A percentile compares a stretch with the other conserved stretches of the same genome.
Evolutionary conservation across 192 early-diverging fungal species (phyloP).

Genomic region (Umbelopsis sp.): DNA sequence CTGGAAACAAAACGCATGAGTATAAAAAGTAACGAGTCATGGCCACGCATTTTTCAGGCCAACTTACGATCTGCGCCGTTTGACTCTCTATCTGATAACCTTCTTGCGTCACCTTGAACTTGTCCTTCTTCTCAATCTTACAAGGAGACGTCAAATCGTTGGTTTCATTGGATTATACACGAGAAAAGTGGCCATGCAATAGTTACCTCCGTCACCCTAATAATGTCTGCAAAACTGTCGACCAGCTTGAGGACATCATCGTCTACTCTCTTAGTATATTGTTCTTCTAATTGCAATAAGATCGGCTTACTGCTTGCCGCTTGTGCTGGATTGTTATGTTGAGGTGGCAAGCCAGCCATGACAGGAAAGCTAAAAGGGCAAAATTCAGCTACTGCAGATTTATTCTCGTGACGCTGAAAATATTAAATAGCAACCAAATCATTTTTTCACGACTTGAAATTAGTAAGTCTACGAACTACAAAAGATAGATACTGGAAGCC

Average conservation of each 20-base stretch:
- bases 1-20: conserved; percentile 15
- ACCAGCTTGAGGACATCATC: conserved; percentile 50
- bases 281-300: conserved; percentile 55
- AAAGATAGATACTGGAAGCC: too few relatives aligned
- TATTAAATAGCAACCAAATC: too few relatives aligned
- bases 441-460: too few relatives aligned
- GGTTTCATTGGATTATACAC: not conserved
- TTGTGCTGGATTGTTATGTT: conserved; percentile 7
- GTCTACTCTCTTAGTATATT: conserved; percentile 56
- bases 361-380: not conserved
- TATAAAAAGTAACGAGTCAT: not conserved
- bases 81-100: conserved; percentile 59
- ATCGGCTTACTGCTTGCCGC: conserved; percentile 18
- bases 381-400: conserved; percentile 17
- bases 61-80: conserved; percentile 52
- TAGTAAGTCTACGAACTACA: too few relatives aligned
- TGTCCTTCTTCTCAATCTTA: conserved; percentile 51
- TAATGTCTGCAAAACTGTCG: conserved; percentile 56
- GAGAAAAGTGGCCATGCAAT: not conserved
- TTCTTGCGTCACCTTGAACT: conserved; percentile 58
- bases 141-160: not conserved
- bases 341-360: conserved; percentile 21
- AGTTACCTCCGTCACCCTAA: conserved; percentile 51
- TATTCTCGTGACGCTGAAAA: too few relatives aligned
- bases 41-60: not conserved